These are phyloP conservation scores for Lipomyces japonicus DNA, from an alignment of 805 yeast genomes.

Conservation along the genomic window DNA sequence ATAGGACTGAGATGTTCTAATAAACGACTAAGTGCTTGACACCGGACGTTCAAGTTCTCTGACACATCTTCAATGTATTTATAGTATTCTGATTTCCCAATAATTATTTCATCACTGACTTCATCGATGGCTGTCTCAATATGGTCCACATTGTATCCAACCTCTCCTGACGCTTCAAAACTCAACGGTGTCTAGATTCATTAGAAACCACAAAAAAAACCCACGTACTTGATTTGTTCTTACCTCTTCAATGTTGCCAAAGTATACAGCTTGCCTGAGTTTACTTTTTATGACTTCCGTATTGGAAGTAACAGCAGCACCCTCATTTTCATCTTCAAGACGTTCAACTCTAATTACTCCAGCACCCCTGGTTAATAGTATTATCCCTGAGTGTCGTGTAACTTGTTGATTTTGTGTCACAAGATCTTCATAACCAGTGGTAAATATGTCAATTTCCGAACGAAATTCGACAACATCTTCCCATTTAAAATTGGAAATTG, in stretches of 20 bases:
- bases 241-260: slow-evolving; percentile 40
- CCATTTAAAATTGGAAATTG: slow-evolving; percentile 54
- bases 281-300: slow-evolving; percentile 57
- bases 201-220: neutral
- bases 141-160: slow-evolving; percentile 45
- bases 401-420: slow-evolving; percentile 29
- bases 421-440: slow-evolving; percentile 52
- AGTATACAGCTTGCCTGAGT: slow-evolving; percentile 80
- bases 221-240: neutral
- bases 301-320: slow-evolving; percentile 12
- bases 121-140: slow-evolving; percentile 50
- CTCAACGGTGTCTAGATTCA: slow-evolving; percentile 44
- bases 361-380: slow-evolving; percentile 48
- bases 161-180: slow-evolving; percentile 44
- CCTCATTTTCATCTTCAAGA: slow-evolving; percentile 30
- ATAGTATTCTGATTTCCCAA: slow-evolving; percentile 38
- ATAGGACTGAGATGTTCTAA: slow-evolving; percentile 46
- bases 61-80: slow-evolving; percentile 12
- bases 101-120: slow-evolving; percentile 55
- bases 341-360: slow-evolving; percentile 64
- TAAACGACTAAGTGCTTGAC: slow-evolving; percentile 44
- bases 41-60: slow-evolving; percentile 45
- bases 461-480: slow-evolving; percentile 71
- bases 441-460: slow-evolving; percentile 50
- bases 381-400: slow-evolving; percentile 45